A percentile compares a stretch with the other conserved stretches of the same genome.
Conservation (phyloP, 2,329 filamentous ascomycete species). For the Calycina herbarum region DNA sequence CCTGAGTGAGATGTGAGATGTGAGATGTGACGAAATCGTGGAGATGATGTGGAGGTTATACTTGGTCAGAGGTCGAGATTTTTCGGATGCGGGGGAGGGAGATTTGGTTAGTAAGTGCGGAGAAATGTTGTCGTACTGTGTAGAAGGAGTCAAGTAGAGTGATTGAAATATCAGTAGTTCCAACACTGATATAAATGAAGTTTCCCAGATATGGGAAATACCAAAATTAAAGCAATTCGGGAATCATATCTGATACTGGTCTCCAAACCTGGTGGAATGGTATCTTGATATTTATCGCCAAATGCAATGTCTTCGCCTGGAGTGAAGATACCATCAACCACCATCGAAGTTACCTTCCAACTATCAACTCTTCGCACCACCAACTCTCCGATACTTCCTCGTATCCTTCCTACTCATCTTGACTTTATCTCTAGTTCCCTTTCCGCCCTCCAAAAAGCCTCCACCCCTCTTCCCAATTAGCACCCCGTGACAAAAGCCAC, state of each 20-base stretch:
- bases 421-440: conserved; percentile 70
- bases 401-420: conserved; percentile 76
- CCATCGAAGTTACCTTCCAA: neutral
- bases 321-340: neutral
- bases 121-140: neutral
- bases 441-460: conserved; percentile 87
- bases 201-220: neutral
- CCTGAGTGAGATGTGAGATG: neutral
- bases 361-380: conserved; percentile 29
- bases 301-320: neutral
- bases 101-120: neutral
- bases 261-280: neutral
- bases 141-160: neutral
- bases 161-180: neutral
- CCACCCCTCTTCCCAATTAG: conserved; percentile 64
- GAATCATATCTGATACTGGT: neutral
- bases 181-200: neutral
- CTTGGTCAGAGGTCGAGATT: neutral
- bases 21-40: conserved; percentile 1
- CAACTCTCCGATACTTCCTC: conserved; percentile 67
- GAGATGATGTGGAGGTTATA: neutral
- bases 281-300: neutral
- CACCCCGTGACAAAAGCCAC: conserved; percentile 68
- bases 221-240: neutral
- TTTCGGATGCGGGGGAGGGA: neutral